These are phyloP conservation scores for Pelargonium australe DNA, from an alignment of 441 rosid genomes.

Conservation along the genomic window DNA sequence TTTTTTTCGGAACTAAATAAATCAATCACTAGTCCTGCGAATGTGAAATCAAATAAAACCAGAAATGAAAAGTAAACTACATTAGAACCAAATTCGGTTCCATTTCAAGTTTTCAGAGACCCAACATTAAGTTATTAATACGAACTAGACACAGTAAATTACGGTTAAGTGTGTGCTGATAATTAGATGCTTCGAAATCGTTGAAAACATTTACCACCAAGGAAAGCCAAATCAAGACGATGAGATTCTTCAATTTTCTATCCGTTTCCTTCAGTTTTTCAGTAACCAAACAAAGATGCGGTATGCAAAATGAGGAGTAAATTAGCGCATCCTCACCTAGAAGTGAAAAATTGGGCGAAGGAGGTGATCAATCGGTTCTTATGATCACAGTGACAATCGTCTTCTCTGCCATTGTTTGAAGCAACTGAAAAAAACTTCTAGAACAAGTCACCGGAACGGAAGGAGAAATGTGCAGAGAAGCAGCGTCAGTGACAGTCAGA, in stretches of 20 bases:
- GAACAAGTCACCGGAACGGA: background rate
- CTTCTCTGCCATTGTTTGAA: background rate
- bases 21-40: background rate
- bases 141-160: background rate
- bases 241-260: background rate
- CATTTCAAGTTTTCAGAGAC: background rate
- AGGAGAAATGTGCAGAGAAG: background rate
- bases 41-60: background rate
- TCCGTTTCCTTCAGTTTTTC: constrained; percentile 1
- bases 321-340: background rate
- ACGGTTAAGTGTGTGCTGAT: background rate
- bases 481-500: background rate
- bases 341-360: background rate
- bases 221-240: background rate
- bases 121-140: background rate
- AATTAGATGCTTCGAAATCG: background rate
- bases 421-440: background rate
- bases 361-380: background rate
- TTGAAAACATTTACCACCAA: background rate
- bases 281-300: background rate
- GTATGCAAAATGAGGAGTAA: background rate
- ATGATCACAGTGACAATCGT: background rate
- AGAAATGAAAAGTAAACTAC: background rate
- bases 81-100: background rate
- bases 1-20: background rate